These are phyloP conservation scores for Pezicula radicicola DNA, from an alignment of 2,329 filamentous ascomycete species.

Conservation along the genomic window DNA sequence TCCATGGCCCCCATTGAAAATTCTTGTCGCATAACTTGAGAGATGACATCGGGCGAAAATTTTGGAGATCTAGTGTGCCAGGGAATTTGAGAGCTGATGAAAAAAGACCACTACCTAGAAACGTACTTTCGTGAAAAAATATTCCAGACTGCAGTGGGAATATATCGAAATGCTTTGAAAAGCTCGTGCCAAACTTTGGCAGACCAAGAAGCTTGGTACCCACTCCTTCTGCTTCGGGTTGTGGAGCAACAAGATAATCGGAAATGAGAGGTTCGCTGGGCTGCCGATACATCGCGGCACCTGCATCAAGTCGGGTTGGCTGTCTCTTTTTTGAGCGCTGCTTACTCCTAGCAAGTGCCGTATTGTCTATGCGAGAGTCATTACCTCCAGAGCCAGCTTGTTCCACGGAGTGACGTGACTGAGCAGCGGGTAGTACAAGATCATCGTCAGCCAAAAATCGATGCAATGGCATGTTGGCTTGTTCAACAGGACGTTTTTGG, in stretches of 20 bases:
- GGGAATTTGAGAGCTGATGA: conserved; percentile 28
- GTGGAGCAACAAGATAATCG: conserved; percentile 19
- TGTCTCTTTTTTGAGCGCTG: conserved; percentile 17
- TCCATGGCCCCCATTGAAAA: conserved; percentile 55
- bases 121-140: conserved; percentile 58
- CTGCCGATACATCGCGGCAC: conserved; percentile 29
- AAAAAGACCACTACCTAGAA: conserved; percentile 54
- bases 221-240: conserved; percentile 13
- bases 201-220: conserved; percentile 46
- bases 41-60: conserved; percentile 31
- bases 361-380: not conserved
- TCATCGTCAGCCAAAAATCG: conserved; percentile 29
- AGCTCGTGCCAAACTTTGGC: conserved; percentile 57
- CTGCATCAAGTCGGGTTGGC: conserved; percentile 26
- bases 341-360: not conserved
- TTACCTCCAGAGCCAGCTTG: not conserved
- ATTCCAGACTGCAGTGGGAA: conserved; percentile 54
- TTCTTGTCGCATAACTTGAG: conserved; percentile 46
- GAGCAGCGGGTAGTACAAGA: conserved; percentile 8
- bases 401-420: not conserved
- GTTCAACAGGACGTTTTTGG: conserved; percentile 26
- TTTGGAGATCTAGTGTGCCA: conserved; percentile 26
- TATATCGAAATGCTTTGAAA: conserved; percentile 60
- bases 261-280: conserved; percentile 25
- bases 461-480: conserved; percentile 32